Evolutionary conservation across 129 eudicot genomes (phyloP), one percentile per base, ranked within the genome.

Genomic region (Lactuca sativa): DNA sequence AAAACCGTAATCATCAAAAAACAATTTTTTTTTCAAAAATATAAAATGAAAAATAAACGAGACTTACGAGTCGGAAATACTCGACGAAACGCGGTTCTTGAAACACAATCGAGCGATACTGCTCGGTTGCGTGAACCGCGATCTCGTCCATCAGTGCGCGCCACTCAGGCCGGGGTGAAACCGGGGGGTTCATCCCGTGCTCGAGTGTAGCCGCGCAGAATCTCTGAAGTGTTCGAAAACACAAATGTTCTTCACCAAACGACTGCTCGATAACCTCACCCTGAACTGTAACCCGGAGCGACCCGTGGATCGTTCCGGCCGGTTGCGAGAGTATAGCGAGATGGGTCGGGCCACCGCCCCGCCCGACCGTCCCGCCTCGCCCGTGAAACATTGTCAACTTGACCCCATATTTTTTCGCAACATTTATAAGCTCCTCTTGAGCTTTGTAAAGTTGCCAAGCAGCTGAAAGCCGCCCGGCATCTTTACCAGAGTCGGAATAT

Each of bases 341-440:
- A 82, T 92, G 96, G 14, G 95, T 89, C 66, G 98, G 98, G 7
- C 98, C 98, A 12, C 99, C 99, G 74, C 99, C 99, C 71, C 99
- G 77, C 62, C 99, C 99, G 6, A 95, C 99, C 2, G 97, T 95
- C 36, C 99, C 99, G 56, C 99, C 99, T 56, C 99, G 90, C 25
- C 99, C 97, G 31, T 95, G 99, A 84, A 95, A 95, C 99, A 95
- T 95, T 2, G 96, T 90, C 51, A 95, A 82, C 81, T 95, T 95
- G 66, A 95, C 88, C 0, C 96, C 97, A 25, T 34, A 86, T 43
- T 90, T 30, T 81, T 95, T 95, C 1, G 99, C 88, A 25, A 95
- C 99, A 36, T 89, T 85, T 43, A 95, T 62, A 62, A 95, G 97
- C 79, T 95, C 97, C 79, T 95, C 99, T 68, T 90, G 99, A 64